phyloP scores from a whole-genome alignment of 2,329 filamentous ascomycete genomes.

The Hirsutella thompsonii region DNA sequence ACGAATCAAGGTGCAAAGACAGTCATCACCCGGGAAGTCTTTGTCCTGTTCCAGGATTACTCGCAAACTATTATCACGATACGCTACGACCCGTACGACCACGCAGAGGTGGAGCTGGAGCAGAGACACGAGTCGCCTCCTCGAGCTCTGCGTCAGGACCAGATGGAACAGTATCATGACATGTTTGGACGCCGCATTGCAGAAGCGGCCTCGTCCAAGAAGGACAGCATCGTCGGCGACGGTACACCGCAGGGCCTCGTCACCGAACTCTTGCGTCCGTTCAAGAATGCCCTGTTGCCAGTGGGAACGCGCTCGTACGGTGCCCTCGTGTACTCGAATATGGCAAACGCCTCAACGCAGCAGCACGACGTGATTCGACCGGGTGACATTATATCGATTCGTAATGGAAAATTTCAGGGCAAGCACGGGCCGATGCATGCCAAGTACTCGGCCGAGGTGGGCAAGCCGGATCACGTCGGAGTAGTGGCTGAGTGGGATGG shows the following conservation, averaged over 20 bases:
- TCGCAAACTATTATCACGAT: conserved; percentile 84
- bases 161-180: conserved; percentile 77
- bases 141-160: conserved; percentile 72
- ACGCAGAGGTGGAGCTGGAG: conserved; percentile 60
- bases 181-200: conserved; percentile 70
- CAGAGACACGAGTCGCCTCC: conserved; percentile 83
- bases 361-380: conserved; percentile 87
- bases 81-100: conserved; percentile 63
- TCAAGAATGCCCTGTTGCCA: conserved; percentile 62
- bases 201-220: conserved; percentile 55
- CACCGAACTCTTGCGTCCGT: conserved; percentile 63
- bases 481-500: conserved; percentile 96
- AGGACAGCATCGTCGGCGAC: conserved; percentile 72
- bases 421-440: conserved; percentile 92
- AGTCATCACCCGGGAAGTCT: conserved; percentile 66
- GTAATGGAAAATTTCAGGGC: conserved; percentile 88
- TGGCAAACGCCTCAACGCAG: conserved; percentile 84
- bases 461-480: conserved; percentile 78
- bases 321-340: conserved; percentile 84
- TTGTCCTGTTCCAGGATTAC: conserved; percentile 89
- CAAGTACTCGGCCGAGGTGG: conserved; percentile 82
- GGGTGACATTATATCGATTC: conserved; percentile 84
- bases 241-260: conserved; percentile 69
- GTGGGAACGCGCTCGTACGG: conserved; percentile 86
- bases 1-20: conserved; percentile 58